These are phyloP conservation scores for Metarhizium humberi DNA, from an alignment of 2,329 filamentous ascomycete species.

Conservation along the genomic window DNA sequence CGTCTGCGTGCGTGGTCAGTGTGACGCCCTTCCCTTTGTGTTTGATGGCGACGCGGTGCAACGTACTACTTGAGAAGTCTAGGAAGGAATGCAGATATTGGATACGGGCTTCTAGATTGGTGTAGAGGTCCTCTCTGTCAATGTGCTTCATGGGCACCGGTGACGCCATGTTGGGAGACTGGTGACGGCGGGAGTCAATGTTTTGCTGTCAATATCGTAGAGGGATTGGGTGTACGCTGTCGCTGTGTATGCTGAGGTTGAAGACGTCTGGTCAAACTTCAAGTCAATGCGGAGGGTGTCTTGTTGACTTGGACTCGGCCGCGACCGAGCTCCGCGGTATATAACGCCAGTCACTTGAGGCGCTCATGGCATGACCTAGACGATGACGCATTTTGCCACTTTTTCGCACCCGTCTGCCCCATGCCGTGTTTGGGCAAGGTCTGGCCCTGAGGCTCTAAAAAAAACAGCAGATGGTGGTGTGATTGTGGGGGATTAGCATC, in stretches of 20 bases:
- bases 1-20: constrained; percentile 34
- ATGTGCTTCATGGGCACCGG: constrained; percentile 45
- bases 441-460: not conserved
- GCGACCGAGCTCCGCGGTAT: not conserved
- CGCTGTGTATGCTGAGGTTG: too few relatives aligned
- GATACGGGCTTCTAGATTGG: constrained; percentile 58
- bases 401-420: not conserved
- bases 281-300: not conserved
- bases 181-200: not conserved
- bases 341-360: not conserved
- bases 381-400: not conserved
- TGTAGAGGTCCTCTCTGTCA: constrained; percentile 62
- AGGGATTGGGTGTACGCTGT: not conserved
- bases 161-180: constrained; percentile 14
- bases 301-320: too few relatives aligned
- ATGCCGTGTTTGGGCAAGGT: not conserved
- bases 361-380: too few relatives aligned
- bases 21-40: not conserved
- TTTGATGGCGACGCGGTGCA: not conserved
- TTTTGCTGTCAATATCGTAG: not conserved
- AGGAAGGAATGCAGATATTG: constrained; percentile 68
- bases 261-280: not conserved
- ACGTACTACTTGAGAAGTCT: constrained; percentile 61
- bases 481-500: not conserved
- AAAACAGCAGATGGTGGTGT: not conserved